Evolutionary conservation across 2,329 filamentous ascomycete genomes (phyloP), one percentile per base, ranked within the genome.

Genomic region (Fusarium sp.): DNA sequence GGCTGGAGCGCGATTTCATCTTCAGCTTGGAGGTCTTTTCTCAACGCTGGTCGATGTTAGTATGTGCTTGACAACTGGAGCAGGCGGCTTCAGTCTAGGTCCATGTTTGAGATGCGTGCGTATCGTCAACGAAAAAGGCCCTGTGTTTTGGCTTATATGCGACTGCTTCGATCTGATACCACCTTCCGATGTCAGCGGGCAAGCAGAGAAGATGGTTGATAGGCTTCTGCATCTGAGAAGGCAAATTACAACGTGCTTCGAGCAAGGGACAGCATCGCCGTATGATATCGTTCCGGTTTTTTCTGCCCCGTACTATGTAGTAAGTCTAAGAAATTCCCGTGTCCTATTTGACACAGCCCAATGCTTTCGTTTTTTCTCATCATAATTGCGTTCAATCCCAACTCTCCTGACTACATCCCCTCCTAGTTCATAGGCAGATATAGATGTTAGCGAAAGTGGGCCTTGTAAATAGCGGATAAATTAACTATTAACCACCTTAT

Each of bases 151-250:
- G 23, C n/a, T 52, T 10, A 63, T 63, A 8, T 0, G 0, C 1
- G 27, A 32, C 10, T 52, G 16, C 3, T 13, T 50, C 9, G 0
- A 2, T n/a, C 0, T 8, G 27, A 2, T 9, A 1, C 10, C 3
- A 10, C 1, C 2, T 18, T 5, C 6, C 9, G 1, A 6, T 39
- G 23, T 35, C 3, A 18, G 16, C 3, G 16, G 16, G 11, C 25
- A 30, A 25, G 2, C 2, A 37, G 23, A 13, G 6, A 25, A 1
- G 0, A 9, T 13, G 30, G 2, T 50, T 0, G 43, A 35, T 16
- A 11, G 18, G 18, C 32, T 63, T 5, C 11, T 18, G 7, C 3
- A 9, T 5, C 7, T 52, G 11, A 52, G 10, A 37, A 48, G 11
- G 25, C 20, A 52, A 14, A 63, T 63, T 10, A 23, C 32, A 9